Base-by-base conservation (phyloP, 208 protist species). In the Angomonas deanei region DNA sequence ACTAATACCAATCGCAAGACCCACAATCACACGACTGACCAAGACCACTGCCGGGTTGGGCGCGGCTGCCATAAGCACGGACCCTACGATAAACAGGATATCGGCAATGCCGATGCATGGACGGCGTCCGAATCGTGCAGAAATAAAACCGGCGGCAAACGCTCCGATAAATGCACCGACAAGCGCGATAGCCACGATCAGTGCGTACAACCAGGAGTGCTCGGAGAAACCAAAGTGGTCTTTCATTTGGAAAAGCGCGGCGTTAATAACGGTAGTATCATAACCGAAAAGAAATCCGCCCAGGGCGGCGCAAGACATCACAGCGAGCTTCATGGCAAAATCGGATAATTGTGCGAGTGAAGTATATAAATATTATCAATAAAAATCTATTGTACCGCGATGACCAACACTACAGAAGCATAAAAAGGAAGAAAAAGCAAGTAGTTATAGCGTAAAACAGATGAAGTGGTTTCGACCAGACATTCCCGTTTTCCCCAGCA, bases 201-300 rank as follows among this genome's bases (percentile, higher is more conserved):
- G 70, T 30, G 80, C 78, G 53, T 79, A 82, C 68, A 78, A 66
- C 86, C 84, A 91, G 10, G 84, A 86, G 61, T 94, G 80, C 26
- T 84, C 80, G 42, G 65, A 63, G 38, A 93, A 88, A 32, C 80
- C 84, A 49, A 95, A 96, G 76, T 94, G 76, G 52, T 90, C 81
- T 64, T 96, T 96, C 75, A 97, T 92, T 69, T 96, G 91, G 36
- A 97, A 91, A 38, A 97, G 66, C 0, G 90, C 88, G 3, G 83
- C 93, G 36, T 93, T 95, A 64, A 97, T 91, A 32, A 97, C 84
- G 62, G 78, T 86, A 4, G 93, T 97, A 70, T 96, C 93, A 66
- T 96, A 97, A n/a, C 93, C 92, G 68, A 97, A 97, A 11, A 97
- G 85, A 64, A 93, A 88, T 10, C 92, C 92, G 56, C 90, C 90